These are phyloP conservation scores for Ceratocystis cacaofunesta DNA, from an alignment of 2,329 filamentous ascomycete genomes.

Conservation along the genomic window DNA sequence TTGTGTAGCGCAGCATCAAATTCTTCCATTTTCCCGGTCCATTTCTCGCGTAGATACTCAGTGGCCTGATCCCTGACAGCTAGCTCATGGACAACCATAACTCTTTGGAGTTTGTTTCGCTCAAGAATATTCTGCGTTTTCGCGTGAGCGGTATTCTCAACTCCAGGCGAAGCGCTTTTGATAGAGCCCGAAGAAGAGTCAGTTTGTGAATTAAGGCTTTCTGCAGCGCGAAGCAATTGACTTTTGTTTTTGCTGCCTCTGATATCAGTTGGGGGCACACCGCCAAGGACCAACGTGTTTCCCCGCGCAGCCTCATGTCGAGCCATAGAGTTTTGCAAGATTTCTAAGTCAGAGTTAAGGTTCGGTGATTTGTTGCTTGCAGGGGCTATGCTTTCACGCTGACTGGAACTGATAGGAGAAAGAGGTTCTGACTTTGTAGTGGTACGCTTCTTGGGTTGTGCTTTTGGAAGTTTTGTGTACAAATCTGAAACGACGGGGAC, in stretches of 20 bases:
- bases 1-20: slow-evolving; percentile 41
- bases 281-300: slow-evolving; percentile 15
- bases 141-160: slow-evolving; percentile 26
- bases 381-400: slow-evolving; percentile 19
- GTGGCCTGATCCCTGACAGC: slow-evolving; percentile 38
- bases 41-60: slow-evolving; percentile 35
- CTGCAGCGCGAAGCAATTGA: slow-evolving; percentile 19
- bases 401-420: not conserved
- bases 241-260: slow-evolving; percentile 1
- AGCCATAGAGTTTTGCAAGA: slow-evolving; percentile 32
- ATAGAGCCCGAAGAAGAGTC: slow-evolving; percentile 42
- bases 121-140: slow-evolving; percentile 37
- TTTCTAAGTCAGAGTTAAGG: slow-evolving; percentile 35
- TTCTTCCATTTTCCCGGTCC: slow-evolving; percentile 38
- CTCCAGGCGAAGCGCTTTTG: slow-evolving; percentile 34
- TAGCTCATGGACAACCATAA: slow-evolving; percentile 44
- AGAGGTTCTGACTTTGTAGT: slow-evolving; percentile 20
- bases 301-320: slow-evolving; percentile 30
- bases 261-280: slow-evolving; percentile 19
- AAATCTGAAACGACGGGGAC: slow-evolving; percentile 38
- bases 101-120: slow-evolving; percentile 38
- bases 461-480: slow-evolving; percentile 24
- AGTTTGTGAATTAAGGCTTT: slow-evolving; percentile 30
- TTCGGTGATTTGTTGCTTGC: slow-evolving; percentile 23
- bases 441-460: slow-evolving; percentile 4